Base-by-base conservation (phyloP, 805 yeast genomes). In the Maudiozyma turicensis region DNA sequence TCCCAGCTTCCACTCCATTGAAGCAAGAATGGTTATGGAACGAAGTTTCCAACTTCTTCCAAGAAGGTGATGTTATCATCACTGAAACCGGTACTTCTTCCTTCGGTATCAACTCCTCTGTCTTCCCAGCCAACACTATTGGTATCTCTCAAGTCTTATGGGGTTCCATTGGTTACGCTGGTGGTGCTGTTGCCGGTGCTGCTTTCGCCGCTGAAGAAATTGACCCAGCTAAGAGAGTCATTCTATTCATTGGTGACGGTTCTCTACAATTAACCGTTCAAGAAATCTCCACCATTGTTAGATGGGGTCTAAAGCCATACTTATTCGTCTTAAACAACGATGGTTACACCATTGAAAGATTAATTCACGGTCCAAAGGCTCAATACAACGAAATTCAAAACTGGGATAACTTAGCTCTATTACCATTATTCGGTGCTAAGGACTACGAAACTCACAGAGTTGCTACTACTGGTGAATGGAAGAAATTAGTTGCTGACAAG, bases 391-490 rank as follows among this genome's bases (percentile, higher is more conserved):
- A 42, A 32, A 42, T 42, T 15, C 44, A 42, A 32, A 42, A 42
- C 44, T 42, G 44, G 44, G 44, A 42, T 11, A 30, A 42, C 44
- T 20, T 31, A 32, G 11, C 30, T 10, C 13, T 42, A 8, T 20
- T 42, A 42, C 37, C 35, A 42, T 20, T 31, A 20, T 42, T 42
- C 44, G 44, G 44, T 42, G 44, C 44, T 32, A 42, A 42, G 44
- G 44, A 42, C 29, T 42, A 42, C 44, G 44, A 42, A 32, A 42
- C 35, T 20, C 29, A 32, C 44, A 72, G 76, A 62, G 72, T 82
- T 34, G 59, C 74, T 14, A 77, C 78, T 46, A 67, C 74, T 52
- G 82, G 81, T 56, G 86, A 80, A 56, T 72, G 80, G 58, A 73
- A 80, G 56, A 66, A 67, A 42, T 62, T 81, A 55, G 74, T 77